Evolutionary conservation across 2,329 filamentous ascomycete genomes (phyloP), one percentile per base, ranked within the genome.

Genomic region (Sporothrix globosa): DNA sequence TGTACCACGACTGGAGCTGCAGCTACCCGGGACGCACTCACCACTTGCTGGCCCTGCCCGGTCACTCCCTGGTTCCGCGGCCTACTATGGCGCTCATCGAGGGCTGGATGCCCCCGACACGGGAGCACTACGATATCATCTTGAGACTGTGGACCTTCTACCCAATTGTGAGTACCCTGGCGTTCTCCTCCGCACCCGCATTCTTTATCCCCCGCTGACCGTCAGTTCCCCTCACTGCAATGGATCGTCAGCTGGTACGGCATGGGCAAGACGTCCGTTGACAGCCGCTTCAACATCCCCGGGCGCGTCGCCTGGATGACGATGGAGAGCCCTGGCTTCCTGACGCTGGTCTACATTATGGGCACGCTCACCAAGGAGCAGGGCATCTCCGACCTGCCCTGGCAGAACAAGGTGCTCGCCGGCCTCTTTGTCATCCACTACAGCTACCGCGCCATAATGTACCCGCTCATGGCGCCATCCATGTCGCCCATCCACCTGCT

Each of bases 251-350:
- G 88, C 69, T 97, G 88, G 86, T 96, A 97, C 79, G 92, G 92
- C 67, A 93, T 95, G 83, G 96, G 96, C 79, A 98, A 98, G 81
- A 97, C 94, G 2, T 97, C 93, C 3, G 85, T 89, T 21, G 77
- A 84, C 3, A 93, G 91, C 75, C 82, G 82, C 14, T 83, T 96
- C 78, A 99, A 99, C 81, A 80, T 98, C n/a, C 92, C 94, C 1
- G 96, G 96, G 72, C 92, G 92, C 75, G 83, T 92, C 73, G 93
- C 88, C 71, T 99, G 96, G 96, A 85, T 91, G 70, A 87, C 89
- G 2, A 97, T 97, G 93, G 96, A 99, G 80, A 82, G 87, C 17
- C 89, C 92, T 0, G 93, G 92, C 19, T 90, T 93, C 77, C 76
- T 93, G 46, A 91, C 89, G 14, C 82, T 97, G 71, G 80, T 96